Base-by-base conservation (phyloP, 1,284 basidiomycete species). In the Thecaphora thlaspeos region DNA sequence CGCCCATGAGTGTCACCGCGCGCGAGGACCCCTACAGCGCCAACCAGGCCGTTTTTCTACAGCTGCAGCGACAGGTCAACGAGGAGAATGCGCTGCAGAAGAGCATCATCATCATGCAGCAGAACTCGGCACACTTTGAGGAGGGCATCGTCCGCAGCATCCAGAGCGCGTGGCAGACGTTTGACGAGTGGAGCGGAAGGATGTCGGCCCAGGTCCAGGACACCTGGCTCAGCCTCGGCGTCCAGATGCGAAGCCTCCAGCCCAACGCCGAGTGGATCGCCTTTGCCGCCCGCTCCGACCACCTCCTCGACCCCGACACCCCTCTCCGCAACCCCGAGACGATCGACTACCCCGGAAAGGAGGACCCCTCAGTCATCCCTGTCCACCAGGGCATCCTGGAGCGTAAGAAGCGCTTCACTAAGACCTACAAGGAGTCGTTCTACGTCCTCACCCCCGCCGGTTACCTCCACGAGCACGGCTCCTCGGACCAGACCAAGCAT, bases 71-170 rank as follows among this genome's bases (percentile, higher is more conserved):
- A 76, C 80, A 82, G 80, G 91, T 97, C 43, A 87, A 93, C 80
- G 94, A 95, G 80, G 95, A 98, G 81, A 98, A 98, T 76, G 87
- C 93, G 0, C 85, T 98, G 18, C 95, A 98, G 80, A 98, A 98
- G 80, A 91, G 88, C n/a, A 89, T 97, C 76, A 88, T 98, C 75
- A 95, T 98, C 79, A 97, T 96, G 86, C 94, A 98, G 79, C 79
- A 96, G 73, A 96, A 96, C 80, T 91, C 88, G 43, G 94, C 93
- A 21, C 89, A 95, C 79, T 98, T 98, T 70, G 94, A 97, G 80
- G 90, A 92, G 74, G 94, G 93, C 58, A 90, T 98, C 71, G 91
- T 98, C 37, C 89, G 90, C 66, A 87, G 90, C 28, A 86, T 98
- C 66, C 92, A 98, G 80, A 91, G 90, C 34, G 91, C 94, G 0